Base-by-base conservation (phyloP, 2,329 filamentous ascomycete species). In the Paecilomyces niveus region DNA sequence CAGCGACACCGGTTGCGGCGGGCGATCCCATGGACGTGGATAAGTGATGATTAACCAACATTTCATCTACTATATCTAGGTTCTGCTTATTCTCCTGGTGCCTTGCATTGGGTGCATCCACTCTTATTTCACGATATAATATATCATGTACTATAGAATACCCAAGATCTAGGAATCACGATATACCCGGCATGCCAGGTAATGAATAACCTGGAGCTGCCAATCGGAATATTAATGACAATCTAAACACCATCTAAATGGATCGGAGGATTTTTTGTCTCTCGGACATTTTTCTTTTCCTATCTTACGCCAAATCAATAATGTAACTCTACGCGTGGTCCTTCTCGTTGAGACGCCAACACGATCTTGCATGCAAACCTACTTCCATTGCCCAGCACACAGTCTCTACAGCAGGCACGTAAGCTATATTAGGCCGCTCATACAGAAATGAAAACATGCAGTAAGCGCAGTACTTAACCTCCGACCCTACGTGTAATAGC, bases 1-100 rank as follows among this genome's bases (percentile, higher is more conserved):
- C 18, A 29, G 57, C 29, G 18, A 24, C 32, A 59, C 56, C 62
- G 26, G 39, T 33, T 39, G 10, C 56, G 59, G 26, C 56, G 57
- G 52, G 59, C 57, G 53, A 57, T 57, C 22, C 53, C 15, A 50
- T 54, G 54, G 56, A 55, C 10, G 39, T 55, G 45, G 61, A 62
- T 22, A 39, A 57, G 50, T 61, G 61, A 26, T 57, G 29, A 45
- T 24, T 10, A 22, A 31, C 22, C 2, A 31, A 15, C 18, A 18
- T 33, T 32, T 15, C 18, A 21, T 52, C 15, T 9, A n/a, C 29
- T 32, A 24, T 24, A 39, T 51, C 31, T 51, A 18, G 51, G 24
- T 24, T 53, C 35, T 45, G 35, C 13, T 45, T 13, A 45, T 45
- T 45, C 35, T 45, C 7, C 26, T 29, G 26, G 7, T 29, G 4